Base-by-base conservation (phyloP, 2,329 filamentous ascomycete genomes). In the Berkeleyomyces rouxiae region DNA sequence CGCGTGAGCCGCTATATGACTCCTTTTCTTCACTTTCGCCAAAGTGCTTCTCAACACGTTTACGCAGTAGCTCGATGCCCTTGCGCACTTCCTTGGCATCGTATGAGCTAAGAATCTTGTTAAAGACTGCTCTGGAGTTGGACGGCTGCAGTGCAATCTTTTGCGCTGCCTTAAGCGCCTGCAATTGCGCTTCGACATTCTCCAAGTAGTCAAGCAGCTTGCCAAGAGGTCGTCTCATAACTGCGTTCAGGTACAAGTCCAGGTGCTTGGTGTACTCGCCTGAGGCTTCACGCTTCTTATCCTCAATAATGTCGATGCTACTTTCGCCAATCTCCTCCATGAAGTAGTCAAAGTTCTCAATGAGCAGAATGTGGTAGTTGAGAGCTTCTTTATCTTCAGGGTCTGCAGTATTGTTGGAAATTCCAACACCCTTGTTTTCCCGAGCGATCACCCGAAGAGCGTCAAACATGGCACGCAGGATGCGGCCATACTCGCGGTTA, bases 311-410 rank as follows among this genome's bases (percentile, higher is more conserved):
- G 6, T 87, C 81, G 66, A 93, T 83, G 44, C 82, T 80, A 13
- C 86, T 79, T 67, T 95, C 89, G 39, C 65, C 60, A 7, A 95
- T 87, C 72, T 96, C 91, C 71, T 97, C 91, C 9, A 93, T 78
- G 74, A 95, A 97, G 73, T 96, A 90, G 70, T 96, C 95, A 90
- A 96, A 96, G 73, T 99, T 99, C 73, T 99, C 92, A 68, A 99
- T 97, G 61, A 97, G 80, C 42, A 97, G 80, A 69, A 99, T 96
- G 73, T 97, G 91, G 75, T 95, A 96, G 75, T 97, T 97, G 65
- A 99, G 81, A 4, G 90, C 89, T 72, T 96, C 91, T 74, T 99
- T 97, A 71, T 97, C 93, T 72, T 97, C 93, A 0, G 80, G 80
- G 67, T 83, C 81, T 10, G 77, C 76, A 10, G 75, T 72, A 51